Percentiles rank a stretch among this genome's conserved stretches.
These are phyloP conservation scores for Coemansia sp. DNA, from an alignment of 192 early-diverging fungal genomes.

Conservation along the genomic window DNA sequence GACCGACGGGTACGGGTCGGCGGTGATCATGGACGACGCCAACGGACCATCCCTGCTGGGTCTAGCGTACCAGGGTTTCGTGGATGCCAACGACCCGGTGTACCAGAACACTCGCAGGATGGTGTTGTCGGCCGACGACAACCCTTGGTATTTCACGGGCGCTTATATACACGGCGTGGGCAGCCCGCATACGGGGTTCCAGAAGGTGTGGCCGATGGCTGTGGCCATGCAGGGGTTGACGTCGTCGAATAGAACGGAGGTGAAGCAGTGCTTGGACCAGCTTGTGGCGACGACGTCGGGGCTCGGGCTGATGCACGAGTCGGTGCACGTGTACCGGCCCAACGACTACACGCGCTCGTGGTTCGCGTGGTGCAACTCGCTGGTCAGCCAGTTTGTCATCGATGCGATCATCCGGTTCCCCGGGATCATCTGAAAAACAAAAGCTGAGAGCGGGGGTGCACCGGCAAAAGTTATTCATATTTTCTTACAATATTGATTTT, in stretches of 20 bases:
- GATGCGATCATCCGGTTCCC: constrained; percentile 37
- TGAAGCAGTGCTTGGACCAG: constrained; percentile 56
- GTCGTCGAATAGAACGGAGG: constrained; percentile 48
- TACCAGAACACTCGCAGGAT: constrained; percentile 61
- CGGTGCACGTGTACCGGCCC: constrained; percentile 50
- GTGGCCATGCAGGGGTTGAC: constrained; percentile 57
- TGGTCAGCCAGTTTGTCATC: constrained; percentile 35
- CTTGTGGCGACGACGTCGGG: constrained; percentile 53
- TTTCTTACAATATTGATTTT: neutral
- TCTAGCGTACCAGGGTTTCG: constrained; percentile 61
- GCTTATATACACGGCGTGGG: constrained; percentile 56
- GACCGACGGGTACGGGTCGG: constrained; percentile 67
- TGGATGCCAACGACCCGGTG: constrained; percentile 41
- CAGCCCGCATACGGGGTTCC: constrained; percentile 59
- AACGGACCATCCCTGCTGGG: constrained; percentile 64
- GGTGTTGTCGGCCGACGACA: constrained; percentile 56
- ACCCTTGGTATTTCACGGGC: constrained; percentile 66
- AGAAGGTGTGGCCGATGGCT: constrained; percentile 70
- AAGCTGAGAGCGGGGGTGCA: neutral
- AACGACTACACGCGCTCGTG: constrained; percentile 37
- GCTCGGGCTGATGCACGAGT: constrained; percentile 66
- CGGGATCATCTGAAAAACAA: constrained; percentile 17
- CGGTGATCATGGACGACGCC: constrained; percentile 68
- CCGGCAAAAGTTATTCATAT: neutral
- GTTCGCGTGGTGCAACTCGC: constrained; percentile 50